phyloP scores from a whole-genome alignment of 164 flowering plant genomes.

The Berberis vulgaris region DNA sequence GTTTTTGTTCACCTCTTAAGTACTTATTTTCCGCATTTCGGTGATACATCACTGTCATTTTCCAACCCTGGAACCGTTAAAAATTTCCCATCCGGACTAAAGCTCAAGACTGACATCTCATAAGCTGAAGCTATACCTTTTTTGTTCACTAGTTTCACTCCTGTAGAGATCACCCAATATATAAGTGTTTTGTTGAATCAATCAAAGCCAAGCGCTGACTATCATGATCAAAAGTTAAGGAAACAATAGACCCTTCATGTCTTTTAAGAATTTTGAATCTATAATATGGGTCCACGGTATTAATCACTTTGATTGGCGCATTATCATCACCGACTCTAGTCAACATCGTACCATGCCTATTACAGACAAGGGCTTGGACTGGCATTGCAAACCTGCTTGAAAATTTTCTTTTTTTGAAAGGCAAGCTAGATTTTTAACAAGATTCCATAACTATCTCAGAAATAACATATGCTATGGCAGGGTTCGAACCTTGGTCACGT shows the following conservation, averaged over 20 bases:
- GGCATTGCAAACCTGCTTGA: slow-evolving; percentile 89
- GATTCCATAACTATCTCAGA: too few relatives aligned
- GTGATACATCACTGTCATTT: slow-evolving; percentile 88
- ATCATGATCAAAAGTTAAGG: slow-evolving; percentile 80
- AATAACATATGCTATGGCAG: too few relatives aligned
- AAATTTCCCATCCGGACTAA: slow-evolving; percentile 93
- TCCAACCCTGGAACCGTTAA: slow-evolving; percentile 86
- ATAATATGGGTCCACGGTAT: slow-evolving; percentile 78
- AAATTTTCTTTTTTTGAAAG: neutral
- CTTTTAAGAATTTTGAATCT: slow-evolving; percentile 90
- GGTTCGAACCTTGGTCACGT: too few relatives aligned
- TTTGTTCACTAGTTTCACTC: slow-evolving; percentile 49
- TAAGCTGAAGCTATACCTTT: slow-evolving; percentile 66
- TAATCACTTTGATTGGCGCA: slow-evolving; percentile 87
- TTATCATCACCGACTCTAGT: slow-evolving; percentile 93
- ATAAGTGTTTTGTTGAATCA: slow-evolving; percentile 80
- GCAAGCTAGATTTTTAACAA: too few relatives aligned
- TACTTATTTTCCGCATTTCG: slow-evolving; percentile 88
- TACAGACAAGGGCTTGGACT: slow-evolving; percentile 78
- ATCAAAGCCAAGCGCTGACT: slow-evolving; percentile 79
- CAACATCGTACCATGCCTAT: slow-evolving; percentile 78
- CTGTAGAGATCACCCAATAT: slow-evolving; percentile 77
- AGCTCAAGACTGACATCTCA: slow-evolving; percentile 52
- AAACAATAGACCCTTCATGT: slow-evolving; percentile 71
- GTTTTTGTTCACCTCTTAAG: slow-evolving; percentile 72